These are phyloP conservation scores for Salix brachista DNA, from an alignment of 345 rosid species.

Conservation along the genomic window DNA sequence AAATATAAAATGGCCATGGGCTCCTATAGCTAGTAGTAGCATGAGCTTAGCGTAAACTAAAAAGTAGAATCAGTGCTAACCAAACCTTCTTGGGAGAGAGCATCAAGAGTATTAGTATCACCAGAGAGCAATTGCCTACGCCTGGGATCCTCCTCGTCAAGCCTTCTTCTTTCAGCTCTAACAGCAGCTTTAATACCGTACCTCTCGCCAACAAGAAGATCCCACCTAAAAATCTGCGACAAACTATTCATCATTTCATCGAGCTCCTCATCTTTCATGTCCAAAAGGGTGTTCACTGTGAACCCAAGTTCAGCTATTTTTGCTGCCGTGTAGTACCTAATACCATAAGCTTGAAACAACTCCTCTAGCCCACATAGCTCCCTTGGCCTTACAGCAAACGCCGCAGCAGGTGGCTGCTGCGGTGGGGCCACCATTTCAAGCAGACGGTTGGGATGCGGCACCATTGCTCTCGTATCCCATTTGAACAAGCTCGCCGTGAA, in stretches of 20 bases:
- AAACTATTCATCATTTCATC: constrained; percentile 98
- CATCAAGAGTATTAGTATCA: constrained; percentile 58
- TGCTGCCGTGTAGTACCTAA: constrained; percentile 76
- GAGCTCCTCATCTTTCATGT: constrained; percentile 92
- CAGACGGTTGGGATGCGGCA: constrained; percentile 24
- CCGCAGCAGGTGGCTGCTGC: constrained; percentile 22
- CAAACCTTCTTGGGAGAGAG: constrained; percentile 90
- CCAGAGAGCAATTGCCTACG: constrained; percentile 47
- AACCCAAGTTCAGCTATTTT: constrained; percentile 94
- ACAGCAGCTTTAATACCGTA: constrained; percentile 94
- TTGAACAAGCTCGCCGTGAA: constrained; percentile 70
- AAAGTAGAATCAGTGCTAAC: not conserved
- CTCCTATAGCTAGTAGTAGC: too few species aligned
- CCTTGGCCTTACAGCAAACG: constrained; percentile 41
- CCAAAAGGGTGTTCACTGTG: constrained; percentile 83
- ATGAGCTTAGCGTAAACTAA: too few species aligned
- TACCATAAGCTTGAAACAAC: constrained; percentile 74
- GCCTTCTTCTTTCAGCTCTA: constrained; percentile 75
- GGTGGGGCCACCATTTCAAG: constrained; percentile 15
- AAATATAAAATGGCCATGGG: too few species aligned
- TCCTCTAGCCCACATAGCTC: constrained; percentile 74
- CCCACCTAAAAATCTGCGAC: constrained; percentile 85
- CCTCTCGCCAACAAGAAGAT: constrained; percentile 87
- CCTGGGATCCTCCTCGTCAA: constrained; percentile 59
- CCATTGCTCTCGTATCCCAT: constrained; percentile 58